Evolutionary conservation across 345 rosid genomes (phyloP), one percentile per base, ranked within the genome.

Genomic region (Pistacia atlantica): DNA sequence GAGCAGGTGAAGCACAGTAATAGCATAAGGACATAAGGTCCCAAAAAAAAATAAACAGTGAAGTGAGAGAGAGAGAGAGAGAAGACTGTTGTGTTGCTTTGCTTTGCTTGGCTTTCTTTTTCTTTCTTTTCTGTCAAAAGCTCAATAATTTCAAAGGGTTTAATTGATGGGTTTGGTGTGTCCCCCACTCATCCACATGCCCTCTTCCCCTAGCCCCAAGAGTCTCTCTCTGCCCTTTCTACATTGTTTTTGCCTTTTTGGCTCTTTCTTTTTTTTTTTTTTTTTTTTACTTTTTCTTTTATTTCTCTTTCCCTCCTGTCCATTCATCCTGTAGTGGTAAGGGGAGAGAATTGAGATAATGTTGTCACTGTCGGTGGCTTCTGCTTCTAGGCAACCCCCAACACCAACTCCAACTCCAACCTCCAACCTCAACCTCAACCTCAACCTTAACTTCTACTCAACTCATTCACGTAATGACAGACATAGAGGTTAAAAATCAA

Each of bases 101-200:
- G 31, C 25, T 52, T 63, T 58, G 68, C 35, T 59, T 64, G 69
- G 31, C 14, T 35, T 75, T 60, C 61, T 16, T 76, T 63, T 65
- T 65, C 25, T 76, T 73, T 65, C 52, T 52, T 73, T 75, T 68
- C 74, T 74, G 82, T 71, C 81, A 82, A 69, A 79, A 73, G 80
- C 80, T 83, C 82, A 84, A 87, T 84, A 65, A 83, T 87, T 84
- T 82, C 78, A 62, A 72, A 11, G 73, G 58, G 76, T 57, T 77
- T 56, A 52, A 80, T 45, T 73, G 78, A 78, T 61, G 77, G 42
- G 83, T 83, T 82, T 74, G 85, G 84, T 63, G 86, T 84, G 92
- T 83, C 85, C 90, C 93, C 90, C 87, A 89, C 88, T 76, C 84
- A 84, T 87, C 87, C 90, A 89, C 84, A 87, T 89, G 92, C 89